Evolutionary conservation across 441 rosid genomes (phyloP).

Genomic region (Dalechampia spathulata): DNA sequence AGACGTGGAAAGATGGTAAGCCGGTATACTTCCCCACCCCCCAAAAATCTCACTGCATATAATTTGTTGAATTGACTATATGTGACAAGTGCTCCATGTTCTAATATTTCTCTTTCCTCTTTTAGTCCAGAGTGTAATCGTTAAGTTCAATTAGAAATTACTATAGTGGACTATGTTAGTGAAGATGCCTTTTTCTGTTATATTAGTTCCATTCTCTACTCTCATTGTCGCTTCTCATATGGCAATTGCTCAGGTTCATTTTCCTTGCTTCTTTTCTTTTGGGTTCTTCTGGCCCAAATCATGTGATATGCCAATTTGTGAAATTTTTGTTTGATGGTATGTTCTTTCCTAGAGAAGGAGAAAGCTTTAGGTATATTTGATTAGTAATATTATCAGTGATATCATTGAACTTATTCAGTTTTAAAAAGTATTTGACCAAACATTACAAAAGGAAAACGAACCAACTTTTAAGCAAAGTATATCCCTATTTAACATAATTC

Average conservation of each 20-base stretch:
- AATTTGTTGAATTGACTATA: too few relatives aligned
- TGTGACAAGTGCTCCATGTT: too few relatives aligned
- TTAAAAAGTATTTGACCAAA: not conserved
- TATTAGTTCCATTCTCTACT: not conserved
- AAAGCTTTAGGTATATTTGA: not conserved
- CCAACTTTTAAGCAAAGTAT: too few relatives aligned
- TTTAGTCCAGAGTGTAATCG: too few relatives aligned
- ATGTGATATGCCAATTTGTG: not conserved
- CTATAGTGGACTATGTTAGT: too few relatives aligned
- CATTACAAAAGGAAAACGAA: not conserved
- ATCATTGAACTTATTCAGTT: not conserved
- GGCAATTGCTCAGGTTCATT: not conserved
- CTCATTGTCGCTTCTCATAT: not conserved
- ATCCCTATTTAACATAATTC: too few relatives aligned
- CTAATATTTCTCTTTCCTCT: too few relatives aligned
- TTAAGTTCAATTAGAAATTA: too few relatives aligned
- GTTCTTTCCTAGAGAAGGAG: not conserved
- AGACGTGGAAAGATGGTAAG: constrained; percentile 96
- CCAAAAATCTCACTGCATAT: too few relatives aligned
- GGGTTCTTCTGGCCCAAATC: too few relatives aligned
- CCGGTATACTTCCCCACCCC: too few relatives aligned
- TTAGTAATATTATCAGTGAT: not conserved
- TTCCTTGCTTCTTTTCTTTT: not conserved
- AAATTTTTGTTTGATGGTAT: not conserved
- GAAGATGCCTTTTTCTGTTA: not conserved